Conservation (phyloP, 2,329 filamentous ascomycete species). For the Plectosphaerella sp. region DNA sequence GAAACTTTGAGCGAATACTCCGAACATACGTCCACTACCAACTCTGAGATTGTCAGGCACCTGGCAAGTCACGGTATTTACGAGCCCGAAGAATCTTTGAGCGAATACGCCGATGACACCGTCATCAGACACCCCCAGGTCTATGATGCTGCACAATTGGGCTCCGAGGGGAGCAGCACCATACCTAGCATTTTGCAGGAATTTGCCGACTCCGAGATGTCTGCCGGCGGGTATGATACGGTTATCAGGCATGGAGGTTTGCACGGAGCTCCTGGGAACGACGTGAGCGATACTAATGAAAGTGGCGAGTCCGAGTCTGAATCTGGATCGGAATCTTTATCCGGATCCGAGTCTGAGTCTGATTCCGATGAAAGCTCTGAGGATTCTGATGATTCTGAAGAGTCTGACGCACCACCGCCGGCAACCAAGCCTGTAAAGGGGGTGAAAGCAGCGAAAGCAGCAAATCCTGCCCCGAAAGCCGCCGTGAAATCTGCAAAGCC, state of each 20-base stretch:
- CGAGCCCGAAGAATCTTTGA: background rate
- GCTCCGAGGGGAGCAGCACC: background rate
- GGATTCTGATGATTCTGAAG: slow-evolving; percentile 17
- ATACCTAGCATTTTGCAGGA: background rate
- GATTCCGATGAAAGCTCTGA: slow-evolving; percentile 16
- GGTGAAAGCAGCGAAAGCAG: too few species aligned
- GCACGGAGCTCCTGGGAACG: too few species aligned
- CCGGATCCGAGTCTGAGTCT: slow-evolving; percentile 23
- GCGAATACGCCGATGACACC: background rate
- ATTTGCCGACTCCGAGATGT: too few species aligned
- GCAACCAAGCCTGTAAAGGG: slow-evolving; percentile 8
- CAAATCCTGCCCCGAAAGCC: too few species aligned
- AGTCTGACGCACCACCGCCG: too few species aligned
- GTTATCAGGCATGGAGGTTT: too few species aligned
- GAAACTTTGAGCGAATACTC: background rate
- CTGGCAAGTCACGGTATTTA: too few species aligned
- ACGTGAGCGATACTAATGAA: background rate
- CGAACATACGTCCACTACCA: background rate
- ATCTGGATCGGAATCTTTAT: slow-evolving; percentile 25
- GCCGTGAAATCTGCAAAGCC: too few species aligned
- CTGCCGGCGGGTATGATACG: too few species aligned
- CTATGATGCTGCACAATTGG: background rate
- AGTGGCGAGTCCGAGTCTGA: slow-evolving; percentile 20
- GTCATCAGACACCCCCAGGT: background rate
- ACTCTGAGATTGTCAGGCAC: too few species aligned